A percentile compares a stretch with the other conserved stretches of the same genome.
These are phyloP conservation scores for Microbotryum scabiosae DNA, from an alignment of 1,284 basidiomycete species.

Conservation along the genomic window DNA sequence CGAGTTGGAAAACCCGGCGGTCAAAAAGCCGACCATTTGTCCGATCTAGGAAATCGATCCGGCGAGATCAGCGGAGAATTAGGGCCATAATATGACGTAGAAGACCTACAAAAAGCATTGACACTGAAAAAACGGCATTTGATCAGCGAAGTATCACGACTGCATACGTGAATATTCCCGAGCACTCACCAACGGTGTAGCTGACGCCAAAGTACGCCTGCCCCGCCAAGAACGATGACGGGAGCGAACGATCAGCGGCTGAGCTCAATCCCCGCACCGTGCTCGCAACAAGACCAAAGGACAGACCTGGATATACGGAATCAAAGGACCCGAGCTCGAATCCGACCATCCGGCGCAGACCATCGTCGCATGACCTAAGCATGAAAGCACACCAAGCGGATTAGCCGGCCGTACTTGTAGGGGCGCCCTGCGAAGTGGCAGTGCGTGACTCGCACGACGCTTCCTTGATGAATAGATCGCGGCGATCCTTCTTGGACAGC, in stretches of 20 bases:
- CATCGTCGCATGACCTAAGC: not conserved
- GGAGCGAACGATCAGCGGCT: no score
- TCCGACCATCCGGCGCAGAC: constrained; percentile 22
- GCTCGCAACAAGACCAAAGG: not conserved
- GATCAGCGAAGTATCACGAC: not conserved
- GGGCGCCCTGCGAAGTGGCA: not conserved
- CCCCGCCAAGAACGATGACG: not conserved
- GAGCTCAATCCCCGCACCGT: no score
- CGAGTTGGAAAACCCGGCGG: not conserved
- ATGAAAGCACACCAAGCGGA: no score
- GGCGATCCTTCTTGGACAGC: no score
- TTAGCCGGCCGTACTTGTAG: no score
- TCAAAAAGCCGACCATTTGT: constrained; percentile 17
- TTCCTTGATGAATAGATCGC: constrained; percentile 8
- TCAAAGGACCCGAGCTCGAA: constrained; percentile 12
- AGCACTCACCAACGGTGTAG: constrained; percentile 11
- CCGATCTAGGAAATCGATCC: not conserved
- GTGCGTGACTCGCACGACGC: constrained; percentile 7
- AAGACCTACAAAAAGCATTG: constrained; percentile 18
- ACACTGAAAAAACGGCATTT: not conserved
- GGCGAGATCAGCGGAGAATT: not conserved
- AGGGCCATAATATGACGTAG: not conserved
- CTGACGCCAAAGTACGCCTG: constrained; percentile 11
- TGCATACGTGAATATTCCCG: not conserved
- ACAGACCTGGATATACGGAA: constrained; percentile 21